phyloP scores from a whole-genome alignment of 257 asterid genomes.

The Jaltomata sinuosa region DNA sequence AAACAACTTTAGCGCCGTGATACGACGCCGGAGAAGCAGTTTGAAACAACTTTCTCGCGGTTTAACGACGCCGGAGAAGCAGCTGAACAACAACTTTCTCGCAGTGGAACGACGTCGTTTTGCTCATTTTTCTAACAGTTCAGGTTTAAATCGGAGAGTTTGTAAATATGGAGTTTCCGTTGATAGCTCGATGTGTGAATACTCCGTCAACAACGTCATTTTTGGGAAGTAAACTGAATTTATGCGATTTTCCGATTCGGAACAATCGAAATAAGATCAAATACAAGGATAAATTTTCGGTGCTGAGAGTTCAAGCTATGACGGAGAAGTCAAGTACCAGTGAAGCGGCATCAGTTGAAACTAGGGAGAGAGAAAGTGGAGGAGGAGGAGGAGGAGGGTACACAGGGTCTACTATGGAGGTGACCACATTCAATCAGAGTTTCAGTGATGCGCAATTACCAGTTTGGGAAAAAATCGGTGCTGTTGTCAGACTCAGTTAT shows the following conservation, averaged over 20 bases:
- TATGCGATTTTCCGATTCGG: constrained; percentile 14
- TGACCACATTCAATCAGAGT: constrained; percentile 70
- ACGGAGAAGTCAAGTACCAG: constrained; percentile 18
- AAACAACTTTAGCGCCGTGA: neutral
- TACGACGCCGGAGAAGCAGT: neutral
- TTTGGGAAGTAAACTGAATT: constrained; percentile 20
- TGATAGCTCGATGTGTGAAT: constrained; percentile 37
- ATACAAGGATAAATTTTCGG: neutral
- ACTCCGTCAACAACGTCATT: constrained; percentile 26
- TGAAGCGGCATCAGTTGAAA: neutral
- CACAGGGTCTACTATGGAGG: constrained; percentile 73
- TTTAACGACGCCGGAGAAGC: neutral
- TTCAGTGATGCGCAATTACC: constrained; percentile 64
- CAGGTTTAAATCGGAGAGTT: neutral
- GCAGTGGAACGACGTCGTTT: neutral
- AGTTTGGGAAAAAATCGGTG: constrained; percentile 95
- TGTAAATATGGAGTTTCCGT: constrained; percentile 41
- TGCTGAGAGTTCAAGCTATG: constrained; percentile 15
- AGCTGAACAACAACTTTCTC: neutral
- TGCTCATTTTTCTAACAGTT: neutral
- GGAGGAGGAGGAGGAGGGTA: constrained; percentile 11
- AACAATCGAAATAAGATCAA: constrained; percentile 12
- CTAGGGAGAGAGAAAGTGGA: constrained; percentile 27
- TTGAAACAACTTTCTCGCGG: neutral
- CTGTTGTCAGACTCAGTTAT: constrained; percentile 82